Evolutionary conservation across 306 rosid genomes (phyloP), one percentile per base, ranked within the genome.

Genomic region (Vachellia collinsii): DNA sequence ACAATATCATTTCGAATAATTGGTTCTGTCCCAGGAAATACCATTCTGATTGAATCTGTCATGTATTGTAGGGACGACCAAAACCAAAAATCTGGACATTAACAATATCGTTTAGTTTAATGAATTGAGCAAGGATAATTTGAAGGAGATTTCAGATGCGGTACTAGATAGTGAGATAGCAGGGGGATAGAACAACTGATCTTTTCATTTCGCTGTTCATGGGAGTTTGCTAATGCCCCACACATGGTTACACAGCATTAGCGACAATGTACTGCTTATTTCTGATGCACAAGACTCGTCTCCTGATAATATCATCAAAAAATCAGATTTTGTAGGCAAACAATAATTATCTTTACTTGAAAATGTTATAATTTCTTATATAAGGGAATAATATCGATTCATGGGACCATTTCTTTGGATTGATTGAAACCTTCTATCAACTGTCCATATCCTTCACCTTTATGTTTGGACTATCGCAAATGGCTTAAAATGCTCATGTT

Each of bases 141-240:
- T 90, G 59, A 75, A 58, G 74, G 91, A 88, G 84, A 85, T 92
- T 47, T 86, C 88, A 65, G 88, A 88, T 34, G 73, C 77, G 5
- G 50, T 87, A 68, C 83, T 89, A 37, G 38, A 77, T 29, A 72
- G 87, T 3, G 90, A 86, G 38, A 90, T 82, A 8, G 84, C 66
- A n/a, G 17, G 92, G 92, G 62, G 56, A 83, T 53, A 85, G 94
- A 66, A 76, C 81, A 6, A 59, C 77, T 13, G 90, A 41, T 3
- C 41, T 51, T 74, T 83, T 84, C 22, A 25, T 84, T 84, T 12
- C 71, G 79, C 79, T 83, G 83, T 70, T 86, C 92, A 36, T 92
- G 97, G 97, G 86, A 78, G 82, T 92, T 87, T 83, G 91, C 93
- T 53, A 37, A 86, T 69, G 90, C 90, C 68, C 86, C 90, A 4